Conservation (phyloP, 805 yeast species). For the Pichia paraexigua region DNA sequence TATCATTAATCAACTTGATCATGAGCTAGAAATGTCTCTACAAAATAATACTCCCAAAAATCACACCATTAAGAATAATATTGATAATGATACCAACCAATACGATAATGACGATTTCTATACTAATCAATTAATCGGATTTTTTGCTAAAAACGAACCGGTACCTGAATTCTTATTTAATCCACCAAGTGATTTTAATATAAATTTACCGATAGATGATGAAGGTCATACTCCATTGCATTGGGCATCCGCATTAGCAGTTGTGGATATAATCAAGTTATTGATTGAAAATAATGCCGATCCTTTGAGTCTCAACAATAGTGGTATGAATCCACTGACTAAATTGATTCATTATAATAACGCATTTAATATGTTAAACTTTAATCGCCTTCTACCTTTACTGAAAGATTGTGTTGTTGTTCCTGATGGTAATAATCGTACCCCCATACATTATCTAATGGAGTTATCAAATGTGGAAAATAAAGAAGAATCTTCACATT, state of each 20-base stretch:
- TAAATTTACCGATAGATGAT: slow-evolving; percentile 63
- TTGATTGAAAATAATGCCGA: slow-evolving; percentile 54
- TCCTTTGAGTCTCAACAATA: slow-evolving; percentile 41
- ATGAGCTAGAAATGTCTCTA: not conserved
- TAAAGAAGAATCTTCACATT: slow-evolving; percentile 42
- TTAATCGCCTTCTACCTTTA: slow-evolving; percentile 48
- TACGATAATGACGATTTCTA: slow-evolving; percentile 22
- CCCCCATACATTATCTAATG: slow-evolving; percentile 64
- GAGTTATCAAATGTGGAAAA: slow-evolving; percentile 39
- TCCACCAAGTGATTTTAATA: slow-evolving; percentile 58
- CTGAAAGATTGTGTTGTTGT: slow-evolving; percentile 59
- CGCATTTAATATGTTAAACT: slow-evolving; percentile 56
- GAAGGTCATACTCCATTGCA: slow-evolving; percentile 79
- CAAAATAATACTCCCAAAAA: not conserved
- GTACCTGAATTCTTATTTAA: slow-evolving; percentile 34
- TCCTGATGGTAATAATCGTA: slow-evolving; percentile 63
- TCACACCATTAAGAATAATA: not conserved
- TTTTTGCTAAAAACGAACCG: slow-evolving; percentile 41
- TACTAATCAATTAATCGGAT: slow-evolving; percentile 38
- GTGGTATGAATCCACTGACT: slow-evolving; percentile 65
- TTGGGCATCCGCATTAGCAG: slow-evolving; percentile 82
- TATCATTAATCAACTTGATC: not conserved
- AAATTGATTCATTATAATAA: slow-evolving; percentile 65
- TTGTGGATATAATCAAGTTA: slow-evolving; percentile 48
- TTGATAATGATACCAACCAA: not conserved